Base-by-base conservation (phyloP, 2,329 filamentous ascomycete genomes). In the Purpureocillium takamizusanense region DNA sequence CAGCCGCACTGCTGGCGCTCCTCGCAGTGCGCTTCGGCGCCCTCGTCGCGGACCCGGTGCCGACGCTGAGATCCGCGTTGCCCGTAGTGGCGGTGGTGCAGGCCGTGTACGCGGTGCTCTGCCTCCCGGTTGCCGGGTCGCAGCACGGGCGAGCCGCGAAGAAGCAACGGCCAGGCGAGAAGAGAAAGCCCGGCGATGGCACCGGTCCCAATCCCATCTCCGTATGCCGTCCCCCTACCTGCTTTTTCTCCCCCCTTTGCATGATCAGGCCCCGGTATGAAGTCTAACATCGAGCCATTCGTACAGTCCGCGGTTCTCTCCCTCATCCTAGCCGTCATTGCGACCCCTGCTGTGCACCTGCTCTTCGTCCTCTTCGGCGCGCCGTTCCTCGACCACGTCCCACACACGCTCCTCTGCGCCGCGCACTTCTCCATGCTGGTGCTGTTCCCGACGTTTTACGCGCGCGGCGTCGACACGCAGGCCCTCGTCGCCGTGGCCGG, bases 331-430 rank as follows among this genome's bases (percentile, higher is more conserved):
- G 80, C 86, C 2, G 72, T 77, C 2, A 71, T 92, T 47, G 68
- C 89, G 41, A 81, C 84, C 7, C 73, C 90, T 25, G 58, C 59
- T 21, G 51, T 81, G 16, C 70, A 81, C 56, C 56, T 77, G 32
- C 63, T 80, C 29, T 74, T 94, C 51, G 71, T 97, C 52, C 83
- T 97, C 48, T 94, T 95, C 61, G 92, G 92, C 54, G 92, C 90
- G 7, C 92, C 92, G 0, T 69, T 94, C 38, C 85, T 90, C 25
- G 86, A 86, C 1, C 86, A 95, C 58, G 66, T 83, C 36, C 56
- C 70, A 4, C 83, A 94, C 48, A 98, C 92, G 1, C 57, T 86
- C 25, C 78, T 95, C 28, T 83, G 81, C 58, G 83, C 86, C 3
- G 74, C 83, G 2, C 89, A 97, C 58, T 75, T 97, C 43, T 77